A percentile compares a stretch with the other conserved stretches of the same genome.
Evolutionary conservation across 441 rosid genomes (phyloP).

Genomic region (Melianthus villosus): DNA sequence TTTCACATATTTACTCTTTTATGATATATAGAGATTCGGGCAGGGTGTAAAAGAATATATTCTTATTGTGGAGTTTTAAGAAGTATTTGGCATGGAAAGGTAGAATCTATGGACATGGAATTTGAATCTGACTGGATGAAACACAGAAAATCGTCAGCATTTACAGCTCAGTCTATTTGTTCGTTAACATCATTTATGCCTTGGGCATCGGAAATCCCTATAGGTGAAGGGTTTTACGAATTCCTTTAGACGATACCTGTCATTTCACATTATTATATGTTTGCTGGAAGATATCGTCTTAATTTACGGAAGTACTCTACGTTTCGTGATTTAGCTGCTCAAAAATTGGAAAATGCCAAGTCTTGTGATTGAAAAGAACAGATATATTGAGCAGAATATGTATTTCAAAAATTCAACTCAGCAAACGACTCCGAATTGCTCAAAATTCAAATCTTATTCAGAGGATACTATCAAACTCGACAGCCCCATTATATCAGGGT

Average conservation of each 20-base stretch:
- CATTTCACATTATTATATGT: conserved; percentile 11
- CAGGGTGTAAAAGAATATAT: conserved; percentile 35
- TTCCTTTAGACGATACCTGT: conserved; percentile 34
- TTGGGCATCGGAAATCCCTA: conserved; percentile 68
- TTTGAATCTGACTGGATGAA: conserved; percentile 49
- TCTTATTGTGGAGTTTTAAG: conserved; percentile 16
- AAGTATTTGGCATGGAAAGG: conserved; percentile 11
- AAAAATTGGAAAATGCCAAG: conserved; percentile 27
- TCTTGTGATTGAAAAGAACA: conserved; percentile 39
- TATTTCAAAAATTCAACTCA: conserved; percentile 16
- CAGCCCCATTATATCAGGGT: conserved; percentile 57
- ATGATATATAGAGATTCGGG: conserved; percentile 24
- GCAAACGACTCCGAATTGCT: conserved; percentile 13
- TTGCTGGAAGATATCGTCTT: conserved; percentile 19
- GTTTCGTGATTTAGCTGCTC: conserved; percentile 3
- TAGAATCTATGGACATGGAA: conserved; percentile 53
- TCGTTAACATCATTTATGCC: conserved; percentile 59
- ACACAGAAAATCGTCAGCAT: conserved; percentile 35
- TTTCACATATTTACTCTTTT: conserved; percentile 2
- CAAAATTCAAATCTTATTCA: conserved; percentile 21
- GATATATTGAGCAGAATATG: conserved; percentile 24
- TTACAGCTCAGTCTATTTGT: conserved; percentile 38
- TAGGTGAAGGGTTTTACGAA: conserved; percentile 67
- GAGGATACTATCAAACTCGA: conserved; percentile 21
- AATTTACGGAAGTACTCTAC: conserved; percentile 6